Base-by-base conservation (phyloP, 1,139 yeast species). In the Geotrichum aggregatum region DNA sequence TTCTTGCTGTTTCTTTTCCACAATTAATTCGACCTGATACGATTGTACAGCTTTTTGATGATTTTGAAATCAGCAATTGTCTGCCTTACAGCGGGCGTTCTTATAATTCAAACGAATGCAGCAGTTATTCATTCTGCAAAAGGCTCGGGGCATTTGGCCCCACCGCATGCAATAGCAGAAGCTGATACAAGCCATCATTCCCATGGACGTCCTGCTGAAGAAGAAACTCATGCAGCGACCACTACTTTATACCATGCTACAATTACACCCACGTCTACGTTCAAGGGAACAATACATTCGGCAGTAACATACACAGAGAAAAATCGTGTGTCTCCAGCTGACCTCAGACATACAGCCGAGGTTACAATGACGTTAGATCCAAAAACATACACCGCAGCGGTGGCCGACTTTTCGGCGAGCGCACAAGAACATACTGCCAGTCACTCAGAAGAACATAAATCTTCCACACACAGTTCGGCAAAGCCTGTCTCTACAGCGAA, bases 361-460 rank as follows among this genome's bases (percentile, higher is more conserved):
- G 47, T 48, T 33, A 22, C 51, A 3, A 47, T 34, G 35, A 48
- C 51, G 3, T 4, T 48, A 8, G 33, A 48, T 28, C 51, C 51
- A 3, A 7, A 26, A 2, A 41, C 51, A 30, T 48, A 48, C 28
- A 41, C 47, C 2, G 13, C 19, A n/a, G 33, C 47, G 13, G 22
- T 21, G 4, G 21, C 14, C 4, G 10, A 26, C 31, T 41, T 41
- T 26, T 10, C 21, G 6, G 7, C 16, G 39, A 35, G 8, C 8
- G 28, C 28, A 8, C 28, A 24, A 24, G 28, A 5, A 5, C 28
- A 5, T 24, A 8, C 28, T 5, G 28, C 28, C 8, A 8, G 28
- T 8, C 28, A 24, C 8, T 24, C 28, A 8, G 7, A 24, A 24
- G 28, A 24, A 24, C 28, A 24, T 8, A 5, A 5, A 5, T 24